A percentile compares a stretch with the other conserved stretches of the same genome.
Conservation (phyloP, 176 grass and related monocot species). For the Lolium perenne region DNA sequence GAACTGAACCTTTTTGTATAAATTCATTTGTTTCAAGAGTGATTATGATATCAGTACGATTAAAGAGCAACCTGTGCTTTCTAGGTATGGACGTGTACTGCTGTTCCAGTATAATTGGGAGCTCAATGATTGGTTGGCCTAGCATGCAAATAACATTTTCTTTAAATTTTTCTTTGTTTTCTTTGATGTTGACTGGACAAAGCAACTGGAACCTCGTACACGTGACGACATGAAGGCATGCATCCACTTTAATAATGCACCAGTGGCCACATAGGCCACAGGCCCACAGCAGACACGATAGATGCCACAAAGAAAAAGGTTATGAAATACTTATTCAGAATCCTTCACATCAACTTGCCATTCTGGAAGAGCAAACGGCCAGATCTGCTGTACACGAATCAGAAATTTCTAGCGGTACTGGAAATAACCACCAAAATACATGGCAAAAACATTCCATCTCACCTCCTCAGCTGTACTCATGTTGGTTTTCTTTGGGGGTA, state of each 20-base stretch:
- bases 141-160: neutral
- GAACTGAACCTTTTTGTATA: neutral
- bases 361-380: constrained; percentile 36
- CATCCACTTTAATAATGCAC: constrained; percentile 46
- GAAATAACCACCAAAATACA: neutral
- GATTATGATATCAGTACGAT: neutral
- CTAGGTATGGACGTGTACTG: neutral
- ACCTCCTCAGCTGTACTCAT: neutral
- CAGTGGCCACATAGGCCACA: constrained; percentile 45
- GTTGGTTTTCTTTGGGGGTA: neutral
- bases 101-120: constrained; percentile 43
- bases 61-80: constrained; percentile 5
- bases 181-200: constrained; percentile 37
- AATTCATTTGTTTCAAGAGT: neutral
- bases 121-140: constrained; percentile 43
- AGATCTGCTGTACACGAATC: constrained; percentile 19
- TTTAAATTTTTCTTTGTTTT: no score
- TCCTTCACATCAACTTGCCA: constrained; percentile 18
- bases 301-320: neutral
- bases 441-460: neutral
- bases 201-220: constrained; percentile 50
- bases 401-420: constrained; percentile 6
- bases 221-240: neutral
- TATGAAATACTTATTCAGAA: neutral
- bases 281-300: constrained; percentile 26